Evolutionary conservation across 2,329 filamentous ascomycete species (phyloP), one percentile per base, ranked within the genome.

Genomic region (Mariannaea elegans): DNA sequence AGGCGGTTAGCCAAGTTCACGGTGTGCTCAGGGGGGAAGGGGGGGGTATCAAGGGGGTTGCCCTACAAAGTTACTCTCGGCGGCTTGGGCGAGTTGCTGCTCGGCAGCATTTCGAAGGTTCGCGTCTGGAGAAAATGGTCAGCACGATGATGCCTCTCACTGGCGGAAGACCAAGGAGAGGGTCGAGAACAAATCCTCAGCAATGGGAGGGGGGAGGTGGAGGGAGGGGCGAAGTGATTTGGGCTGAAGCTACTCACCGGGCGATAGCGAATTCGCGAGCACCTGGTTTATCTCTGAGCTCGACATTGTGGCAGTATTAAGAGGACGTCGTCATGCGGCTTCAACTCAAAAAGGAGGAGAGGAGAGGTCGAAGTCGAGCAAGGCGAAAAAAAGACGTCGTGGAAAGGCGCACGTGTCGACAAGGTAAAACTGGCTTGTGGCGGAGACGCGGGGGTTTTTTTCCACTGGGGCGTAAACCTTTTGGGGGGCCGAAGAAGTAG

Each of bases 251-350:
- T 47, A 80, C 90, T 78, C 83, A 98, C 95, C 94, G 76, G 94
- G 86, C 76, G 94, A 96, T 82, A 98, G 89, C 79, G 95, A 98
- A 84, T 94, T 94, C 81, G 93, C 89, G 84, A 99, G 91, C 84
- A 99, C 94, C 83, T 93, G 90, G 84, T 94, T 97, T 84, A 98
- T 96, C 84, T 98, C 93, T 91, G 96, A 82, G 83, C 83, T 86
- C 80, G 84, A 86, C 85, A 87, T 93, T 79, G 75, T 83, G 77
- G 75, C 72, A 73, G 74, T 72, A 71, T 67, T 68, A 62, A 55
- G 64, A 63, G 61, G 66, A 71, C 69, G 64, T 75, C 73, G 73
- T 75, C 76, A 78, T 78, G 73, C 75, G 75, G 73, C 64, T 70
- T 66, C 65, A 63, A 65, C 38, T 23, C 54, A 64, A 55, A 39